A percentile compares a stretch with the other conserved stretches of the same genome.
phyloP scores from a whole-genome alignment of 495 filamentous ascomycete genomes.

The Glarea lozoyensis region DNA sequence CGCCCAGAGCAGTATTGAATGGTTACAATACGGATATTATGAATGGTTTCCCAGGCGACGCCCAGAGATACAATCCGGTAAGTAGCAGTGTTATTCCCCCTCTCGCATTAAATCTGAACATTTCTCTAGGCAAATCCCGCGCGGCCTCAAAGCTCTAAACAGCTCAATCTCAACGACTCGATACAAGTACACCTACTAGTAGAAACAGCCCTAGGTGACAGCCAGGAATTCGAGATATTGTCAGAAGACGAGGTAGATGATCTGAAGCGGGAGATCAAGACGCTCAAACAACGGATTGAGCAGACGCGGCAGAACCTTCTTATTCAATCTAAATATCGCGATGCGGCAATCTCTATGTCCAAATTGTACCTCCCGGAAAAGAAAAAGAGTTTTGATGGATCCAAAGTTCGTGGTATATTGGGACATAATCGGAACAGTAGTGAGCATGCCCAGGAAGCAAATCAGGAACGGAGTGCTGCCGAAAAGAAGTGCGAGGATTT shows the following conservation, averaged over 20 bases:
- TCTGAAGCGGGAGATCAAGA: conserved; percentile 73
- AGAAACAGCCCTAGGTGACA: conserved; percentile 86
- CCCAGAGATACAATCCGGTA: conserved; percentile 38
- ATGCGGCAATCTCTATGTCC: conserved; percentile 80
- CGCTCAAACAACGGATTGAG: conserved; percentile 65
- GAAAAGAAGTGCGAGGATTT: conserved; percentile 80
- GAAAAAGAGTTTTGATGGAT: conserved; percentile 25
- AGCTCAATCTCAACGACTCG: conserved; percentile 42
- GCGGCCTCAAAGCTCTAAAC: conserved; percentile 26
- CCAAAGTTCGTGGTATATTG: conserved; percentile 43
- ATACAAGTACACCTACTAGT: conserved; percentile 77
- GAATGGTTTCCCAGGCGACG: conserved; percentile 34
- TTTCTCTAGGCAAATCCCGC: conserved; percentile 11
- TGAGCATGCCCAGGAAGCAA: conserved; percentile 43
- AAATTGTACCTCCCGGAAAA: conserved; percentile 53
- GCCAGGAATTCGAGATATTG: conserved; percentile 71
- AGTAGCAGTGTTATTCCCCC: conserved; percentile 12
- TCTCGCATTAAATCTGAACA: neutral
- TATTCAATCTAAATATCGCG: conserved; percentile 88
- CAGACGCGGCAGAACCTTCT: conserved; percentile 70
- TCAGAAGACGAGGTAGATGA: conserved; percentile 85
- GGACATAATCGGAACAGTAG: conserved; percentile 35
- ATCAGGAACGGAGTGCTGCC: conserved; percentile 65
- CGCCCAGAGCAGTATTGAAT: conserved; percentile 27
- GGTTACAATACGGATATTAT: conserved; percentile 38